Evolutionary conservation across 768 basidiomycete genomes (phyloP).

Genomic region (Auricularia sp.): DNA sequence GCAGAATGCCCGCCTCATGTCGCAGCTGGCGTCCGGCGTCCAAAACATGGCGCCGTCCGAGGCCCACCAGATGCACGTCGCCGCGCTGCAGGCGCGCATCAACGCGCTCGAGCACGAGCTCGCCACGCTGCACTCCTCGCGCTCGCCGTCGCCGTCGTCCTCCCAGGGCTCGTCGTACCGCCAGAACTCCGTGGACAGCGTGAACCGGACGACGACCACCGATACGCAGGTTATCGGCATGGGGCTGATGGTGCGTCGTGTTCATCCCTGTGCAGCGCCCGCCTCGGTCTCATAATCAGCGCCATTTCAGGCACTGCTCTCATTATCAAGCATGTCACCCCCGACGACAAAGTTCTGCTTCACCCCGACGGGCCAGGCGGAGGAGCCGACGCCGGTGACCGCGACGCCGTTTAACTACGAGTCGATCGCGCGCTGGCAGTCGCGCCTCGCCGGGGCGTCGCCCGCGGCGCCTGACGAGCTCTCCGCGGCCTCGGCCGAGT

Average conservation of each 20-base stretch:
- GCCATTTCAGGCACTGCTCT: neutral
- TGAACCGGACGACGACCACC: neutral
- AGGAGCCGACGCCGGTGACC: neutral
- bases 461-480: neutral
- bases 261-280: neutral
- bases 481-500: neutral
- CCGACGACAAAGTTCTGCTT: neutral
- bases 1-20: conserved; percentile 66
- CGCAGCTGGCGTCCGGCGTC: conserved; percentile 9
- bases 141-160: neutral
- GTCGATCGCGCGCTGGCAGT: neutral
- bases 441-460: neutral
- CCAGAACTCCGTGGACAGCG: neutral
- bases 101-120: conserved; percentile 5
- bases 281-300: neutral
- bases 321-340: neutral
- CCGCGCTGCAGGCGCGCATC: neutral
- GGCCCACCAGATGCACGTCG: conserved; percentile 2
- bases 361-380: neutral
- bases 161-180: neutral
- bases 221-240: neutral
- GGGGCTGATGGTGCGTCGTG: neutral
- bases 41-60: conserved; percentile 2
- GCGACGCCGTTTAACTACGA: conserved; percentile 2
- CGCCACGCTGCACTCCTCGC: neutral